These are phyloP conservation scores for Calocera viscosa DNA, from an alignment of 768 basidiomycete genomes.

Conservation along the genomic window DNA sequence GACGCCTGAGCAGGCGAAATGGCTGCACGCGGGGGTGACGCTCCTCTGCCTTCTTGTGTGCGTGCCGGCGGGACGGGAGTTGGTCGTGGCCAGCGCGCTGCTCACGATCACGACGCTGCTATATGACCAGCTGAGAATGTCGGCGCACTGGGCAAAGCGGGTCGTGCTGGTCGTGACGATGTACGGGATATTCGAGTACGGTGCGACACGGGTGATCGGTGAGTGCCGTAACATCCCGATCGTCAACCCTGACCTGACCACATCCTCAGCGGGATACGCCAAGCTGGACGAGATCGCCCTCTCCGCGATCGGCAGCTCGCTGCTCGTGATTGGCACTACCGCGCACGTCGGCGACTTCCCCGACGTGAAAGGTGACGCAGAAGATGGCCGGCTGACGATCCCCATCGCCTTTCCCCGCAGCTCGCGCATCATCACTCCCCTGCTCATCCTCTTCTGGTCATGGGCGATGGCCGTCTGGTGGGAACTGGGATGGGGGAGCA, in stretches of 20 bases:
- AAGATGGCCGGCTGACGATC: slow-evolving; percentile 20
- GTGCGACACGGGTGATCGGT: slow-evolving; percentile 32
- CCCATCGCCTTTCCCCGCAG: slow-evolving; percentile 19
- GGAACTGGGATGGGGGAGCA: slow-evolving; percentile 16
- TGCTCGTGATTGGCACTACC: slow-evolving; percentile 21
- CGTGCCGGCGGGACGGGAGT: slow-evolving; percentile 23
- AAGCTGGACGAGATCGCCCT: neutral
- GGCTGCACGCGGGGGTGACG: slow-evolving; percentile 30
- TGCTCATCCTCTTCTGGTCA: slow-evolving; percentile 20
- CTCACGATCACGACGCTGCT: slow-evolving; percentile 27
- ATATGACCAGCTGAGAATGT: slow-evolving; percentile 32
- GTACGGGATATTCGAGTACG: slow-evolving; percentile 30
- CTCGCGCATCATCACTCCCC: slow-evolving; percentile 19
- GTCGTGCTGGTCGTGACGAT: slow-evolving; percentile 32
- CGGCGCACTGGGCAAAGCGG: slow-evolving; percentile 31
- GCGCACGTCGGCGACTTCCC: slow-evolving; percentile 22
- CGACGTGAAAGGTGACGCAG: slow-evolving; percentile 21
- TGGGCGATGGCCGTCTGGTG: slow-evolving; percentile 17
- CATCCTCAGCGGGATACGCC: neutral
- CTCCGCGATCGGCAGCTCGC: slow-evolving; percentile 16
- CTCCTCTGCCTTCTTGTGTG: slow-evolving; percentile 30
- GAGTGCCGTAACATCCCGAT: too few relatives aligned
- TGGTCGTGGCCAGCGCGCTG: slow-evolving; percentile 27
- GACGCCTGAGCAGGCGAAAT: slow-evolving; percentile 25
- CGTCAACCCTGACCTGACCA: neutral